Evolutionary conservation across 495 filamentous ascomycete species (phyloP).

Genomic region (Aspergillus coremiiformis): DNA sequence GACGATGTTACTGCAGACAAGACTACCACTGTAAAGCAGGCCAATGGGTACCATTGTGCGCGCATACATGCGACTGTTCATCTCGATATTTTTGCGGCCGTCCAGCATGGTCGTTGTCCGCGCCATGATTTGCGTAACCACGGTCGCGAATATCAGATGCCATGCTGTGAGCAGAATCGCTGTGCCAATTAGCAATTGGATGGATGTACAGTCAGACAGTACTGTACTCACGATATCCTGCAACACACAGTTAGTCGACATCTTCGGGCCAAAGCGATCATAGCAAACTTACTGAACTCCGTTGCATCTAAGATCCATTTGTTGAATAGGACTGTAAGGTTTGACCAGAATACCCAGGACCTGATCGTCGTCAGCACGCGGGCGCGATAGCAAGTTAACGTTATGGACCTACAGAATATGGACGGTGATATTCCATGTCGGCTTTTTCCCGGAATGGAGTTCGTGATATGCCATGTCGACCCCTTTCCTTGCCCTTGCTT

Average conservation of each 20-base stretch:
- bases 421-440: neutral
- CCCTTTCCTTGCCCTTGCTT: neutral
- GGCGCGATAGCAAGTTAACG: too few species aligned
- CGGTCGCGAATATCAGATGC: constrained; percentile 67
- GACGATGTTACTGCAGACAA: constrained; percentile 66
- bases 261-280: neutral
- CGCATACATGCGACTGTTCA: constrained; percentile 61
- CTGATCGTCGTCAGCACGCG: neutral
- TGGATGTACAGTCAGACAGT: too few species aligned
- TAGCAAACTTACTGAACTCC: constrained; percentile 12
- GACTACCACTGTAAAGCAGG: constrained; percentile 59
- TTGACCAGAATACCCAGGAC: constrained; percentile 18
- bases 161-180: constrained; percentile 66
- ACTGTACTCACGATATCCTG: constrained; percentile 14
- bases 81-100: constrained; percentile 57
- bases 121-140: constrained; percentile 66
- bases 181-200: constrained; percentile 8
- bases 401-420: constrained; percentile 10
- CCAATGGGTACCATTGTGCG: constrained; percentile 70
- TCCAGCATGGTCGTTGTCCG: constrained; percentile 61
- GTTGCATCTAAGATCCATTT: constrained; percentile 18
- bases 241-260: neutral
- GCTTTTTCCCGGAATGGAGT: neutral
- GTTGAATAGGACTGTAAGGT: constrained; percentile 19
- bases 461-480: neutral